A percentile compares a stretch with the other conserved stretches of the same genome.
phyloP scores from a whole-genome alignment of 2,329 filamentous ascomycete genomes.

The Cladophialophora exuberans region DNA sequence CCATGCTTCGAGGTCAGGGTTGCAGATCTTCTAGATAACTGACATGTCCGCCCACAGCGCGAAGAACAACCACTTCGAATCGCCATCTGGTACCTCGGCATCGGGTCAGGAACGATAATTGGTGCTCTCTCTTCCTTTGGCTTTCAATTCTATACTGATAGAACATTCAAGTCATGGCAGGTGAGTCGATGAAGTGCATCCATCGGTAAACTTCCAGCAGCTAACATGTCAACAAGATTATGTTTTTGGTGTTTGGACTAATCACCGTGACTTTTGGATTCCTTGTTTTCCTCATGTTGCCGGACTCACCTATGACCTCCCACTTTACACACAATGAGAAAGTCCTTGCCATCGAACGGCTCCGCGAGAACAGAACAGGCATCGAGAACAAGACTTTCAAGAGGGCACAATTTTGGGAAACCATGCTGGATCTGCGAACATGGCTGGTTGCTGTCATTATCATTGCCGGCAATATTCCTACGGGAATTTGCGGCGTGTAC shows the following conservation, averaged over 20 bases:
- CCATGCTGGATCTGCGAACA: constrained; percentile 46
- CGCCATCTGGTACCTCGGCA: constrained; percentile 64
- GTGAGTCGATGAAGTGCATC: neutral
- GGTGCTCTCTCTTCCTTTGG: constrained; percentile 54
- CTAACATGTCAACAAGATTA: constrained; percentile 47
- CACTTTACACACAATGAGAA: constrained; percentile 29
- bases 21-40: neutral
- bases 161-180: constrained; percentile 14
- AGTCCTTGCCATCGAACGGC: constrained; percentile 21
- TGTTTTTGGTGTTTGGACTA: constrained; percentile 56
- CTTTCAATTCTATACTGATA: constrained; percentile 49
- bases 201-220: neutral
- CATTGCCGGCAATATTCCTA: constrained; percentile 41
- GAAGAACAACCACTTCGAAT: constrained; percentile 63
- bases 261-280: constrained; percentile 50
- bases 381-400: constrained; percentile 58
- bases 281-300: constrained; percentile 49
- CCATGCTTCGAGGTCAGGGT: neutral
- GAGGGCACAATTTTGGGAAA: constrained; percentile 49
- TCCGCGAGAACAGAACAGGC: constrained; percentile 43
- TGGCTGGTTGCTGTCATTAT: constrained; percentile 43
- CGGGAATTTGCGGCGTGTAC: constrained; percentile 44
- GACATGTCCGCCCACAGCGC: neutral
- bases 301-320: constrained; percentile 55
- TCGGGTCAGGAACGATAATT: constrained; percentile 61